phyloP scores from a whole-genome alignment of 805 yeast species.

The Sugiyamaella valdiviana region DNA sequence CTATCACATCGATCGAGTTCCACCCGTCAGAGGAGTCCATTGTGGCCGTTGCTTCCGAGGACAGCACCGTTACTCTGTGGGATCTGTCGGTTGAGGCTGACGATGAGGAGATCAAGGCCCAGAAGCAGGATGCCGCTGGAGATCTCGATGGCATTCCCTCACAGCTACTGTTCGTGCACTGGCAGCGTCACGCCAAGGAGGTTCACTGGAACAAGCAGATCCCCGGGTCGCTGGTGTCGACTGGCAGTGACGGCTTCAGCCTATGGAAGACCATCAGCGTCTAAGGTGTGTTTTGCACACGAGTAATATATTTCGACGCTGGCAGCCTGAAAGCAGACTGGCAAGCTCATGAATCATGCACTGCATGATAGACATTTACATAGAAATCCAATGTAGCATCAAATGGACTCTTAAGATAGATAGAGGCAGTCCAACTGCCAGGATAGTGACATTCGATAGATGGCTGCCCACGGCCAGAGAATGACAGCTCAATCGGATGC shows the following conservation, averaged over 20 bases:
- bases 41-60: conserved; percentile 92
- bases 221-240: conserved; percentile 90
- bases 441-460: no score
- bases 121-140: conserved; percentile 59
- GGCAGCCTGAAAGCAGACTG: no score
- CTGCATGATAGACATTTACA: neutral
- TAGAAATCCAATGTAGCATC: neutral
- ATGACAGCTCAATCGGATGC: neutral
- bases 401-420: no score
- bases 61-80: conserved; percentile 95
- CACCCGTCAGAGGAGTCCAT: conserved; percentile 94
- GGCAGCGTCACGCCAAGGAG: conserved; percentile 97
- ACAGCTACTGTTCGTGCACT: conserved; percentile 90
- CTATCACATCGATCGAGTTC: conserved; percentile 89
- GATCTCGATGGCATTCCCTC: conserved; percentile 91
- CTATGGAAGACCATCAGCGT: conserved; percentile 97
- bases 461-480: neutral
- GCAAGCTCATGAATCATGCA: neutral
- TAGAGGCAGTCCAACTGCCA: no score
- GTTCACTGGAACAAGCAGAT: conserved; percentile 97
- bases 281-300: conserved; percentile 29
- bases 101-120: conserved; percentile 90
- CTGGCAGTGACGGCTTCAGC: conserved; percentile 92
- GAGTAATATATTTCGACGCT: neutral
- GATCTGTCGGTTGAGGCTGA: conserved; percentile 98